Evolutionary conservation across 257 asterid genomes (phyloP).

Genomic region (Rehmannia glutinosa): DNA sequence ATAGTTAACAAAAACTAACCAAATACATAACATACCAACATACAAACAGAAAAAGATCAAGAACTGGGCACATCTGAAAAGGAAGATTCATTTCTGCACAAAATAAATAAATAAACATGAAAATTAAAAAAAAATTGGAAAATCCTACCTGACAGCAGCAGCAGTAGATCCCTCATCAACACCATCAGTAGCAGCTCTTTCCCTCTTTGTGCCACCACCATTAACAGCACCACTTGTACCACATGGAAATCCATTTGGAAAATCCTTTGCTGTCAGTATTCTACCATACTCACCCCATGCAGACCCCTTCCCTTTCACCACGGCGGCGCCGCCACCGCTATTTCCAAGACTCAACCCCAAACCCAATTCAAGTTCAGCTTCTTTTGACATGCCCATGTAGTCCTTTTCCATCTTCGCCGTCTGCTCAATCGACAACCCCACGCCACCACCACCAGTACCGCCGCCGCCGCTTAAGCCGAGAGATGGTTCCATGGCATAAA

Average conservation of each 20-base stretch:
- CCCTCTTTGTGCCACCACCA: slow-evolving; percentile 40
- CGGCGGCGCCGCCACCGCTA: slow-evolving; percentile 19
- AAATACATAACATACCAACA: too few species aligned
- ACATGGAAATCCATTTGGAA: slow-evolving; percentile 50
- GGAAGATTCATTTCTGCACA: not conserved
- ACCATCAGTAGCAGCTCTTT: slow-evolving; percentile 36
- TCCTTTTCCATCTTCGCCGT: slow-evolving; percentile 13
- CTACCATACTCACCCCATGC: slow-evolving; percentile 55
- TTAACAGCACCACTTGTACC: slow-evolving; percentile 8
- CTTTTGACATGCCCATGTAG: slow-evolving; percentile 30
- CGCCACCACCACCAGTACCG: slow-evolving; percentile 6
- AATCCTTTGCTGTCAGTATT: slow-evolving; percentile 82
- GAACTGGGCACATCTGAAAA: not conserved
- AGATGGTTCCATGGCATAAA: slow-evolving; percentile 51
- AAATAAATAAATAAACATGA: not conserved
- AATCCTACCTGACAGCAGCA: slow-evolving; percentile 50
- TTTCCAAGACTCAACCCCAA: slow-evolving; percentile 57
- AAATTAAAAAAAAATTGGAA: not conserved
- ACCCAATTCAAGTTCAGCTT: slow-evolving; percentile 64
- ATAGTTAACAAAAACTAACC: too few species aligned
- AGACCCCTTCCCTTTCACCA: slow-evolving; percentile 23
- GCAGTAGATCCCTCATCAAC: slow-evolving; percentile 39
- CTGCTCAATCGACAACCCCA: slow-evolving; percentile 10
- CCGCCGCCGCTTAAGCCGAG: slow-evolving; percentile 33
- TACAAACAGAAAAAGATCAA: not conserved